Percentiles rank a stretch among this genome's conserved stretches.
phyloP scores from a whole-genome alignment of 345 rosid species.

The Gossypium rotundifolium region DNA sequence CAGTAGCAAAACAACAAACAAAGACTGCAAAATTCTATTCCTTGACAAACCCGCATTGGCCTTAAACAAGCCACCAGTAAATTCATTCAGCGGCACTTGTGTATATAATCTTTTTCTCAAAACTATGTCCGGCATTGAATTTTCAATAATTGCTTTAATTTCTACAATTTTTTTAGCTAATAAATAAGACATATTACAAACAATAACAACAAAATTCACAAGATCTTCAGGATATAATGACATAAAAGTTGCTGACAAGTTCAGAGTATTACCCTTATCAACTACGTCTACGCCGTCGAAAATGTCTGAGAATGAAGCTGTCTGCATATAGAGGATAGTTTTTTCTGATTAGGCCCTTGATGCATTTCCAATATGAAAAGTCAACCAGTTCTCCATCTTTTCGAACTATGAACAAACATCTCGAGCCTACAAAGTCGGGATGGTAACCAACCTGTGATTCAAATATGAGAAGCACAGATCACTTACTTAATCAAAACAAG shows the following conservation, averaged over 20 bases:
- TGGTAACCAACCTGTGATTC: not conserved
- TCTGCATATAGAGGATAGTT: constrained; percentile 89
- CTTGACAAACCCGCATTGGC: not conserved
- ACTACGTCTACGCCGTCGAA: constrained; percentile 45
- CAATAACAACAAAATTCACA: not conserved
- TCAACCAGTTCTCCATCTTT: constrained; percentile 4
- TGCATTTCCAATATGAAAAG: constrained; percentile 98
- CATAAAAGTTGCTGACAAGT: not conserved
- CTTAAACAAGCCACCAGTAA: not conserved
- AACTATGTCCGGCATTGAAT: not conserved
- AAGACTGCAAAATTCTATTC: not conserved
- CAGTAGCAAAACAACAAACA: not conserved
- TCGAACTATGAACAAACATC: constrained; percentile 4
- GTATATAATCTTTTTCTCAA: not conserved
- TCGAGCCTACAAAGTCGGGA: constrained; percentile 3
- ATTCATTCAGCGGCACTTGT: not conserved
- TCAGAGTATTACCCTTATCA: constrained; percentile 31
- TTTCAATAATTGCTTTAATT: not conserved
- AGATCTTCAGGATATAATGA: not conserved
- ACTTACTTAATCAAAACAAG: constrained; percentile 12
- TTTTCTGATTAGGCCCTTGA: constrained; percentile 81
- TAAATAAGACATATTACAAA: constrained; percentile 11
- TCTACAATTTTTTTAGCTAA: constrained; percentile 4
- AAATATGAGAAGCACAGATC: constrained; percentile 9
- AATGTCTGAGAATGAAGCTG: constrained; percentile 85